Base-by-base conservation (phyloP, 177 flowering plant species). In the Vitis hybrid region DNA sequence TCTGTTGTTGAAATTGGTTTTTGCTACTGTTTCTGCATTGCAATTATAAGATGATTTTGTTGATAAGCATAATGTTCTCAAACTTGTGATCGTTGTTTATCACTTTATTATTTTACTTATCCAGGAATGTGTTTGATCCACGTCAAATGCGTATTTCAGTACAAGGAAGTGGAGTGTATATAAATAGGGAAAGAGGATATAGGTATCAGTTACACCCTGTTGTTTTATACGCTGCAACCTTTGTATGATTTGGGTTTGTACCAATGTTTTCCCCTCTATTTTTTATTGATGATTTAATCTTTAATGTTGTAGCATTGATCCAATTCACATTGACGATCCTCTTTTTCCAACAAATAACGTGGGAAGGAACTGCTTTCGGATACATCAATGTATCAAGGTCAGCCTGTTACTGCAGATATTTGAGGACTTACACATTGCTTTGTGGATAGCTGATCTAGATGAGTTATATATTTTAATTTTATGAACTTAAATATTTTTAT, bases 371-470 rank as follows among this genome's bases (percentile, higher is more conserved):
- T 94, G 99, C 83, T 94, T 94, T 60, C 84, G 99, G 31, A 91
- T 94, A 75, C 99, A 92, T 84, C 99, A 94, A 70, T 94, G 99
- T 72, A 89, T 93, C 74, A 94, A 94, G 98, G 98, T 88, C 45
- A 71, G 80, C 26, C 20, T 51, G 22, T 68, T 65, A 12, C 20
- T 64, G 19, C 20, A 14, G 49, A 18, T 3, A 9, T 22, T 55
- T 55, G 15, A 53, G 14, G 19, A 14, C 15, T 19, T 49, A 49
- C 55, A 11, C 18, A 6, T 51, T 7, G 63, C 22, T 60, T 22
- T 10, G 13, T 60, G 45, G 45, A 39, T 39, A 39, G 45, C 45
- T 39, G 45, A 39, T 5, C 45, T 39, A 39, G 45, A 39, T 39
- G 45, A 39, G 45, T 6, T 1, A 39, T 39, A 4, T 39, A 39